Evolutionary conservation across 768 basidiomycete genomes (phyloP).

Genomic region (Peribolospora kevripleyi): DNA sequence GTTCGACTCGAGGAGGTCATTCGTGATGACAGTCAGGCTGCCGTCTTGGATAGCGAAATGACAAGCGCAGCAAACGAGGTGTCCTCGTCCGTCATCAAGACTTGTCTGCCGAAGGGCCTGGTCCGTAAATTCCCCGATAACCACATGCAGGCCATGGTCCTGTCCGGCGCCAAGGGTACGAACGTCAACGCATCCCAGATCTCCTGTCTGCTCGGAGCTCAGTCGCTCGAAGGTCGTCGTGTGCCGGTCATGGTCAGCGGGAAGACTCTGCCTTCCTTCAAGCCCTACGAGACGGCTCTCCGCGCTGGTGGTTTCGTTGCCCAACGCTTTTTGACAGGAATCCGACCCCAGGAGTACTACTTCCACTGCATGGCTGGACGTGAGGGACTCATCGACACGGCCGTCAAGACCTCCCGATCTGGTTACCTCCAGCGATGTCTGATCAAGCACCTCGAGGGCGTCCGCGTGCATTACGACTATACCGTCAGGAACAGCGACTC

Average conservation of each 20-base stretch:
- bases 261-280: conserved; percentile 92
- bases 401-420: conserved; percentile 94
- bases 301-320: conserved; percentile 96
- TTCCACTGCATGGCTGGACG: conserved; percentile 99
- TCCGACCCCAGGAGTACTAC: conserved; percentile 96
- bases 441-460: conserved; percentile 93
- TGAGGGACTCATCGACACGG: conserved; percentile 95
- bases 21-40: conserved; percentile 91
- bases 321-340: conserved; percentile 92
- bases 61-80: conserved; percentile 62
- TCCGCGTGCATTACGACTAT: conserved; percentile 90
- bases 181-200: conserved; percentile 94
- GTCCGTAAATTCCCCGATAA: conserved; percentile 89
- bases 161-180: conserved; percentile 92
- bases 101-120: conserved; percentile 61
- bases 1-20: conserved; percentile 66
- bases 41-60: conserved; percentile 50
- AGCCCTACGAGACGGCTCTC: conserved; percentile 88
- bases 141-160: conserved; percentile 98
- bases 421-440: conserved; percentile 94
- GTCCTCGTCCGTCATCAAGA: conserved; percentile 69
- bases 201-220: conserved; percentile 91
- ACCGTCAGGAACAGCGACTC: conserved; percentile 89
- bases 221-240: conserved; percentile 91
- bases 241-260: conserved; percentile 98